Base-by-base conservation (phyloP, 176 grass and related monocot genomes). In the Cocos nucifera region DNA sequence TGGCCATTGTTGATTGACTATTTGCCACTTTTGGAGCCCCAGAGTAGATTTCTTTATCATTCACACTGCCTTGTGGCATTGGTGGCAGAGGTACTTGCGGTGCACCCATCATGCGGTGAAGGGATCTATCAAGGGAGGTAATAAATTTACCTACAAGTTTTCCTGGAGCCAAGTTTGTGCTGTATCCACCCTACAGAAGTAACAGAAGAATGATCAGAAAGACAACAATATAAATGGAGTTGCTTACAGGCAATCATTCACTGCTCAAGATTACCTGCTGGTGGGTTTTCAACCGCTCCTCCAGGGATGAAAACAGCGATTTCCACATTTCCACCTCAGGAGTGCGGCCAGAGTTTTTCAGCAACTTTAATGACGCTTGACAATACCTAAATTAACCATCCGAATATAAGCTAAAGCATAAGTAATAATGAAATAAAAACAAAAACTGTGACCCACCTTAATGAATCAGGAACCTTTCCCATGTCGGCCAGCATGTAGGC, bases 401-500 rank as follows among this genome's bases (percentile, higher is more conserved):
- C 49, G 12, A 76, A 61, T 52, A 77, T 54, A 52, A 18, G 19
- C 20, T 62, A 57, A 49, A 62, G 19, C 23, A 15, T 54, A 56
- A 56, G 54, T 19, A 21, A 58, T 21, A 63, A 70, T 61, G 21
- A 69, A 50, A 24, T 35, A 52, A 53, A 62, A 57, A 52, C 69
- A 26, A 50, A 17, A 54, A 17, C 71, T 73, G 70, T 32, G 56
- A 62, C 66, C n/a, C 68, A 98, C 93, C 80, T 91, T 66, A 98
- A 70, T 73, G 93, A 88, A 68, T 92, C 93, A 63, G 84, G 62
- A 67, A 98, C 35, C 66, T 79, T 92, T 58, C 93, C 93, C 58
- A 98, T 82, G 75, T 98, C 93, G 3, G 51, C 88, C 71, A 98
- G 87, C 88, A 98, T 98, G 60, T 98, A 73, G 48, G 93, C 93